Evolutionary conservation across 306 rosid genomes (phyloP).

Genomic region (Pterocarpus macrocarpus): DNA sequence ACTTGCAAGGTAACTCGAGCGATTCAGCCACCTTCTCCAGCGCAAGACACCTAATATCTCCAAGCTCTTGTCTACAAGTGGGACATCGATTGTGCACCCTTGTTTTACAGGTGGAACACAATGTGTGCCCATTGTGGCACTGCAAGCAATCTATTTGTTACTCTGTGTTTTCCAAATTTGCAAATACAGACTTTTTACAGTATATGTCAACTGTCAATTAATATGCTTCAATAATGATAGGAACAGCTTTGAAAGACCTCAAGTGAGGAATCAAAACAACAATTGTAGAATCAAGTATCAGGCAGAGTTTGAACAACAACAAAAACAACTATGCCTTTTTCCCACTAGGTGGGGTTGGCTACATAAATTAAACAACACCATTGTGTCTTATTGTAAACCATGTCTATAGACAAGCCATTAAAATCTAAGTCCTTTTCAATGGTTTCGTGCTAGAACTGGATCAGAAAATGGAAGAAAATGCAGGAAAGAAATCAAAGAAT

Average conservation of each 20-base stretch:
- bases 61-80: conserved; percentile 94
- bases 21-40: conserved; percentile 95
- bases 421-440: no score
- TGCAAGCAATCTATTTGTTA: conserved; percentile 55
- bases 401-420: no score
- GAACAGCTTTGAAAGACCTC: neutral
- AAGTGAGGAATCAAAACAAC: conserved; percentile 9
- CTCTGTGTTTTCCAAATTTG: neutral
- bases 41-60: conserved; percentile 91
- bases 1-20: conserved; percentile 88
- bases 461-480: no score
- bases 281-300: neutral
- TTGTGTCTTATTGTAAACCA: no score
- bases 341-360: no score
- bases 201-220: neutral
- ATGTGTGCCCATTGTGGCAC: conserved; percentile 95
- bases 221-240: neutral
- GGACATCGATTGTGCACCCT: conserved; percentile 95
- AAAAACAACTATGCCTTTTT: no score
- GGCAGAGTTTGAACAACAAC: neutral
- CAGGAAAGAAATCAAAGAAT: no score
- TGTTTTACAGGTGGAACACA: conserved; percentile 89
- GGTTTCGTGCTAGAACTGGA: no score
- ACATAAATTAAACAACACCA: no score
- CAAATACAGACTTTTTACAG: neutral